These are phyloP conservation scores for Pachysandra terminalis DNA, from an alignment of 164 flowering plant species.

Conservation along the genomic window DNA sequence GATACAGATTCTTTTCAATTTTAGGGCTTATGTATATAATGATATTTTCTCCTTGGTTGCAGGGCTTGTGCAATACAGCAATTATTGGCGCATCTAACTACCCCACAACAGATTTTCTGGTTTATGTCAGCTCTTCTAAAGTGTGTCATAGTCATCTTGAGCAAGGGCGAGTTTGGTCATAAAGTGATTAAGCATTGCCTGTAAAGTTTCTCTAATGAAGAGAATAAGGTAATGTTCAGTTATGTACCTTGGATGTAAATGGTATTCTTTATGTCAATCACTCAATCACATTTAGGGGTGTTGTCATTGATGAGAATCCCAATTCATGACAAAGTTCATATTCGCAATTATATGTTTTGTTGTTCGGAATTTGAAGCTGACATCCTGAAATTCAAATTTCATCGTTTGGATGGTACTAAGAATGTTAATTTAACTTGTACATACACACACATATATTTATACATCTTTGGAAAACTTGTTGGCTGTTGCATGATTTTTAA, in stretches of 20 bases:
- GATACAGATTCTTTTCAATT: background rate
- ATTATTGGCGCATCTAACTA: slow-evolving; percentile 27
- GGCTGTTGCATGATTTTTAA: no score
- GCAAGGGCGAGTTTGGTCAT: no score
- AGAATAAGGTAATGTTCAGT: slow-evolving; percentile 25
- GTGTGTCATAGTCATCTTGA: slow-evolving; percentile 15
- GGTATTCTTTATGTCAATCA: background rate
- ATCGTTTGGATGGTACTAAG: no score
- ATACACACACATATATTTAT: no score
- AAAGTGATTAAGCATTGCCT: slow-evolving; percentile 31
- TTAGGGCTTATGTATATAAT: background rate
- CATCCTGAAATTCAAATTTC: no score
- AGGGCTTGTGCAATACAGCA: slow-evolving; percentile 38
- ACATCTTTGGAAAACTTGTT: no score
- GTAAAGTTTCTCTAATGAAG: slow-evolving; percentile 24
- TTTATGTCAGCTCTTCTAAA: slow-evolving; percentile 28
- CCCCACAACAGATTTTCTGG: slow-evolving; percentile 24
- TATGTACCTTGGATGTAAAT: background rate
- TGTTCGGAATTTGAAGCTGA: no score
- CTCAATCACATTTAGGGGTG: no score
- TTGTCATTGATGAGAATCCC: no score
- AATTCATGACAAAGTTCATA: no score
- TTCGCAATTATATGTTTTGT: no score
- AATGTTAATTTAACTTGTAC: no score
- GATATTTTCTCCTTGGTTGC: background rate